Conservation (phyloP, 441 rosid species). For the Mallotus japonicus region DNA sequence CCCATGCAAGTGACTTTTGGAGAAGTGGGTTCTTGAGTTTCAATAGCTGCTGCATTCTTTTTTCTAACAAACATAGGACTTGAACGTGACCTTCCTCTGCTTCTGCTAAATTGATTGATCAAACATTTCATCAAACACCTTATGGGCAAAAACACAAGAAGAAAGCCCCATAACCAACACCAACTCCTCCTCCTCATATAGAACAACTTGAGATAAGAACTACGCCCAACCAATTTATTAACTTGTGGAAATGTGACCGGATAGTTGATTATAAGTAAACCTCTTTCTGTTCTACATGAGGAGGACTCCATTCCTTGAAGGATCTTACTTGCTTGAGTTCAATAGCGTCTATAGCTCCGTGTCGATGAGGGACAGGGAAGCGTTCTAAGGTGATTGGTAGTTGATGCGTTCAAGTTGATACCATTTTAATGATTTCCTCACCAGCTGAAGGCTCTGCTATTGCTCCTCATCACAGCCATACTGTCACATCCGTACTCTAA, state of each 20-base stretch:
- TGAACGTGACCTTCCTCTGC: slow-evolving; percentile 76
- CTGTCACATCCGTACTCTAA: no score
- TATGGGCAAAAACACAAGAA: no score
- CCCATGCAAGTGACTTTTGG: slow-evolving; percentile 99
- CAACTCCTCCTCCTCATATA: no score
- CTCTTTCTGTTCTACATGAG: neutral
- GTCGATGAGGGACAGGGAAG: neutral
- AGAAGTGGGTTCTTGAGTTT: slow-evolving; percentile 83
- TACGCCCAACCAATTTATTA: no score
- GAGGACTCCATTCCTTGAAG: neutral
- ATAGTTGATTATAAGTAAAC: no score
- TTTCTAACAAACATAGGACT: slow-evolving; percentile 77
- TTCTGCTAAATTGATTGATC: slow-evolving; percentile 33
- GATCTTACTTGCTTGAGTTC: neutral
- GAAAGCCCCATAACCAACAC: no score
- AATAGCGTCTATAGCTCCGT: neutral
- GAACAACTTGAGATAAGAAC: no score
- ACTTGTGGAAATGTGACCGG: no score
- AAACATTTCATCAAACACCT: no score
- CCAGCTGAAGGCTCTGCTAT: neutral
- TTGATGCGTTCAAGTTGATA: neutral
- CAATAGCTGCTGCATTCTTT: slow-evolving; percentile 48
- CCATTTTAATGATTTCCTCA: neutral
- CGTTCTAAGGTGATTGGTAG: neutral
- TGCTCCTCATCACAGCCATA: neutral